Evolutionary conservation across 345 rosid species (phyloP).

Genomic region (Citrus glauca): DNA sequence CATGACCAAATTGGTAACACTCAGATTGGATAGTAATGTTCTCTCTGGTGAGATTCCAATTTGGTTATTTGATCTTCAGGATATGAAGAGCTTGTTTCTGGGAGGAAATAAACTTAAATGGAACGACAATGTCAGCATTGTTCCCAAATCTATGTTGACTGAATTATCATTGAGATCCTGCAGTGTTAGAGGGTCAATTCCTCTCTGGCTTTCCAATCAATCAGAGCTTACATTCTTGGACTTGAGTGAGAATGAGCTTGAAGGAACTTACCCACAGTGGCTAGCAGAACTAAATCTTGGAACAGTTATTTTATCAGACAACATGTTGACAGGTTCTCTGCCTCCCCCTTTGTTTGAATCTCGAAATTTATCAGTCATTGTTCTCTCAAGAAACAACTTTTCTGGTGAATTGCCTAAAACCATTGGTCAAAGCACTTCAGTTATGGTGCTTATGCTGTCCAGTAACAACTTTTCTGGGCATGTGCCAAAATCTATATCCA

Average conservation of each 20-base stretch:
- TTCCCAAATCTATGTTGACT: slow-evolving; percentile 5
- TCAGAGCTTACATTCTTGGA: slow-evolving; percentile 19
- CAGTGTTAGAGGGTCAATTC: slow-evolving; percentile 1
- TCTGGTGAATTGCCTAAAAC: slow-evolving; percentile 17
- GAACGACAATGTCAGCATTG: slow-evolving; percentile 4
- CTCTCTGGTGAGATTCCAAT: slow-evolving; percentile 22
- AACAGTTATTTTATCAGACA: slow-evolving; percentile 13
- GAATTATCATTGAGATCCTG: slow-evolving; percentile 13
- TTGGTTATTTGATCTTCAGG: slow-evolving; percentile 21
- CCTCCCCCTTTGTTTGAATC: slow-evolving; percentile 26
- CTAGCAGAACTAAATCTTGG: slow-evolving; percentile 5
- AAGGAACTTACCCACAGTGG: slow-evolving; percentile 21
- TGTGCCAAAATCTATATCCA: slow-evolving; percentile 27
- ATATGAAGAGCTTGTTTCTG: slow-evolving; percentile 7
- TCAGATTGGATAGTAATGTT: slow-evolving; percentile 14
- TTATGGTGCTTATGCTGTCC: slow-evolving; percentile 16
- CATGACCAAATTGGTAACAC: slow-evolving; percentile 1
- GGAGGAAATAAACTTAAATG: slow-evolving; percentile 13
- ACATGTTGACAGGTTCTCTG: slow-evolving; percentile 23
- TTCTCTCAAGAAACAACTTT: slow-evolving; percentile 17
- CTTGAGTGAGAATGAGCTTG: slow-evolving; percentile 22
- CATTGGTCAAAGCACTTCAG: neutral
- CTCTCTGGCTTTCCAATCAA: slow-evolving; percentile 18
- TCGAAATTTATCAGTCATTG: slow-evolving; percentile 4
- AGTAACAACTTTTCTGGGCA: slow-evolving; percentile 34